Base-by-base conservation (phyloP, 1,284 basidiomycete genomes). In the Malassezia furfur region DNA sequence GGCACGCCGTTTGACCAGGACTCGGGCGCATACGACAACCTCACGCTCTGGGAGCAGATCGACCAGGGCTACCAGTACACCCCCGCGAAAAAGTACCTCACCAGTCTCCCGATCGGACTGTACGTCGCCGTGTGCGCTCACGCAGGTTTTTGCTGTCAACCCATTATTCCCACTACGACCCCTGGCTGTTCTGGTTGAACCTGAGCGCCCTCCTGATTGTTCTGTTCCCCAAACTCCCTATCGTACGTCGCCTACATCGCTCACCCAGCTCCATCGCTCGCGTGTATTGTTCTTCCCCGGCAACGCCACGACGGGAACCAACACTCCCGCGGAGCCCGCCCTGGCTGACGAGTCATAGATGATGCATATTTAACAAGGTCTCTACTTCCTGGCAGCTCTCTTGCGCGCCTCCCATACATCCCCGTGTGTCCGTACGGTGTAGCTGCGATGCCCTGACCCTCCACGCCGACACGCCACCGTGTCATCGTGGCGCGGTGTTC, bases 21-120 rank as follows among this genome's bases (percentile, higher is more conserved):
- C 64, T 85, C 85, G 12, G 94, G 94, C 39, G 93, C 88, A 5
- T 98, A 94, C 77, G 93, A 98, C 75, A 88, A 96, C 66, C 81
- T 98, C 46, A 98, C 94, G 0, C 79, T 99, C 25, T 99, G 93
- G 93, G 93, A 99, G 75, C 93, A 99, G 80, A 99, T 99, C 59
- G 93, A 99, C 76, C 86, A 89, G 58, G 93, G 93, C 37, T 93
- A 91, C 0, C 93, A 98, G 71, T 94, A 98, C 77, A 99, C 93
- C 2, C 93, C 93, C 0, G 85, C 93, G 2, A 96, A 93, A 79
- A 99, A 99, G 76, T 98, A 91, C 89, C 79, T 99, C 38, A 84
- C 94, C 53, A 85, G 83, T 55, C 85, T 94, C 9, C 93, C 93
- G 2, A 87, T 96, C 67, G 82, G 82, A 34, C 78, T 99, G 89